Base-by-base conservation (phyloP, 257 asterid species). In the Leonotis leonurus region DNA sequence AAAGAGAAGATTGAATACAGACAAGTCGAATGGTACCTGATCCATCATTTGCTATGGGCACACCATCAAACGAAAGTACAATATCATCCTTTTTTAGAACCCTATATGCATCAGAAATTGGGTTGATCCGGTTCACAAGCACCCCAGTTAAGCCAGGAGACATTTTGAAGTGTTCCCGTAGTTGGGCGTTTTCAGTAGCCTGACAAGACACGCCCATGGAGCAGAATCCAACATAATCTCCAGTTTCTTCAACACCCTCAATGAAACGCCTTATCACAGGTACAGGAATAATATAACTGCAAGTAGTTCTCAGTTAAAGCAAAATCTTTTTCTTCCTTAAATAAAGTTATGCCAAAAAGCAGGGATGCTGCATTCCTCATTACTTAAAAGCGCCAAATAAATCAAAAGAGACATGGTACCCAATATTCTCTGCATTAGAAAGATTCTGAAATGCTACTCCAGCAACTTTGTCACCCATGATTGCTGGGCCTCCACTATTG, bases 401-500 rank as follows among this genome's bases (percentile, higher is more conserved):
- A 37, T 66, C 27, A 18, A 4, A 9, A 12, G 25, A 52, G 27
- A 37, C 52, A 68, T 7, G 58, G 39, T 22, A 87, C 95, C 99
- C 97, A 52, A 92, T 92, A 67, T 92, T 92, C 78, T 92, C 99
- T 36, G 99, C 96, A 77, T 95, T 95, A 3, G 96, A 89, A 68
- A 92, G 97, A 81, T 92, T 92, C 73, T 92, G 99, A 77, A 92
- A 92, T 59, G 99, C 97, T 65, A 92, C 97, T 25, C 99, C 99
- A 35, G 92, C 97, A 65, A 92, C 99, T 78, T 83, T 92, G 76
- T 89, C 93, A 48, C 86, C 97, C 99, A 89, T 85, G 73, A 92
- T 80, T 62, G 99, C 99, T 3, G 99, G 99, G 40, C 97, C 99
- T 55, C 99, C 99, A 60, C 99, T 92, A 63, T 92, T 92, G 57